Base-by-base conservation (phyloP, 2,329 filamentous ascomycete genomes). In the Scytalidium sp. region DNA sequence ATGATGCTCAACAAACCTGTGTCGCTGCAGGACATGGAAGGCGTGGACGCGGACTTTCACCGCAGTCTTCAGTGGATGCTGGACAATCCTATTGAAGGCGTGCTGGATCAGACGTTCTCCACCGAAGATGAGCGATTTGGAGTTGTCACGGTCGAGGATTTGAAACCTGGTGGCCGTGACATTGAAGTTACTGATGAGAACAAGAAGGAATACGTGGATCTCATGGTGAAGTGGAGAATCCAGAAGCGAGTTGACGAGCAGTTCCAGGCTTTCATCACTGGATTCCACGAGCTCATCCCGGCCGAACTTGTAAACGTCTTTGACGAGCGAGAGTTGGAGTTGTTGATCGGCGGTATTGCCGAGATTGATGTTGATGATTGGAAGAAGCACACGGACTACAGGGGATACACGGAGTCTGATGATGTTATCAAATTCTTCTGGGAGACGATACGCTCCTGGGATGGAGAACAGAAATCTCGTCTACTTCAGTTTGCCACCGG, bases 321-420 rank as follows among this genome's bases (percentile, higher is more conserved):
- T 64, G 94, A 99, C 65, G 94, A 99, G 76, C 88, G 94, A 63
- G 94, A 99, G 71, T 78, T 99, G 43, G 94, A 99, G 72, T 75
- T 99, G 59, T 80, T 99, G 60, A 97, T 99, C 65, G 94, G 94
- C 58, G 94, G 94, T 79, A 99, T 99, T 62, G 94, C 94, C n/a
- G 94, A 99, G 72, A 99, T 99, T 60, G 94, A 99, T 64, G 93
- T 99, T 15, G 94, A 99, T 53, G 94, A 99, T 72, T 99, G 94
- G 94, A 97, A 99, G 87, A 99, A 99, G 78, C 94, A 99, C 74
- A 99, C 94, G 43, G 94, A 99, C 67, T 99, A 99, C 72, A 88
- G 94, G 61, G 94, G 94, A 48, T 99, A 99, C 79, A 97, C 95
- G 9, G 94, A 99, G 73, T 91, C 86, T 50, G 94, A 99, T 63